phyloP scores from a whole-genome alignment of 352 stramenopile species.

The Phytophthora macrochlamydospora region DNA sequence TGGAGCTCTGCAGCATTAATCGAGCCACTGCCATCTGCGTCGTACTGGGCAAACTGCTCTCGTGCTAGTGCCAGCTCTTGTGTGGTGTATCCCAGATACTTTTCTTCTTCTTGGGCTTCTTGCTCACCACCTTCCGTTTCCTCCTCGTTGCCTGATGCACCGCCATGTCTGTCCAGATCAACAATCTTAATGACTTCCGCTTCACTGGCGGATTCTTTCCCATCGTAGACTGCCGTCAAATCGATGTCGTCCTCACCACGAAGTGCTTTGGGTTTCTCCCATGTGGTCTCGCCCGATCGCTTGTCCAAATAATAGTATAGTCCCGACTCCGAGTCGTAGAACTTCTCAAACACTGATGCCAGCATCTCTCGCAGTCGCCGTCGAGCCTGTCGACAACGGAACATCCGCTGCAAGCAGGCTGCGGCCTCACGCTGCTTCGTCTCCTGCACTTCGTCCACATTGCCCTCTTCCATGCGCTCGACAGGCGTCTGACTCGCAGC shows the following conservation, averaged over 20 bases:
- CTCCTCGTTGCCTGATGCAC: constrained; percentile 11
- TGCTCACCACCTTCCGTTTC: constrained; percentile 18
- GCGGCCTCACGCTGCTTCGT: constrained; percentile 24
- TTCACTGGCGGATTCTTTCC: constrained; percentile 16
- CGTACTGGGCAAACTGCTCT: constrained; percentile 66
- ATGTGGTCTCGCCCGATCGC: constrained; percentile 70
- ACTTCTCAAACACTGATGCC: constrained; percentile 67
- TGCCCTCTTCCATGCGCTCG: constrained; percentile 17
- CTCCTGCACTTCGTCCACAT: constrained; percentile 19
- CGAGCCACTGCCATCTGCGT: constrained; percentile 62
- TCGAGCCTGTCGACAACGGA: constrained; percentile 56
- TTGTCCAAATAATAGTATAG: constrained; percentile 80
- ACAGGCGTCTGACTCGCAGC: constrained; percentile 14
- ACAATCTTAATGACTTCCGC: constrained; percentile 8
- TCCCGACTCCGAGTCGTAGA: constrained; percentile 70
- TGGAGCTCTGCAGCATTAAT: constrained; percentile 67
- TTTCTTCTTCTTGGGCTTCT: constrained; percentile 11
- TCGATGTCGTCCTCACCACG: constrained; percentile 51
- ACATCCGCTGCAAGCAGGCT: constrained; percentile 64
- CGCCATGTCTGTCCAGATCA: constrained; percentile 30
- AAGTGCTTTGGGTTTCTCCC: constrained; percentile 71
- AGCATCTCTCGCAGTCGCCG: constrained; percentile 51
- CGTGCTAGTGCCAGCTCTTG: constrained; percentile 49
- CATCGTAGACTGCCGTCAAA: constrained; percentile 41
- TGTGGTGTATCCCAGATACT: constrained; percentile 42